These are phyloP conservation scores for Adansonia digitata DNA, from an alignment of 345 rosid genomes.

Conservation along the genomic window DNA sequence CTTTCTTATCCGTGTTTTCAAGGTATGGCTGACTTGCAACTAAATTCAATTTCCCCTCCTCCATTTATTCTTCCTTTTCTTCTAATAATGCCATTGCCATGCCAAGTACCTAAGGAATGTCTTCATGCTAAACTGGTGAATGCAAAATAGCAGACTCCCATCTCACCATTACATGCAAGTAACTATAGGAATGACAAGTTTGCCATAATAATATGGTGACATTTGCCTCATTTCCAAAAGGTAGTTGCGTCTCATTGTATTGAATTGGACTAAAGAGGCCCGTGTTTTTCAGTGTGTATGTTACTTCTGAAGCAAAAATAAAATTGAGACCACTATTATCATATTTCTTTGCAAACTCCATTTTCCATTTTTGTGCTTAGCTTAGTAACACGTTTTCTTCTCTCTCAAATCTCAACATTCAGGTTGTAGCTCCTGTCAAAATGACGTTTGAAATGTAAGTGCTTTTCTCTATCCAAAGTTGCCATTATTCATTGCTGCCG, in stretches of 20 bases:
- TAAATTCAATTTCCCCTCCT: not conserved
- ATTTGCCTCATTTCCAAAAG: not conserved
- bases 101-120: too few relatives aligned
- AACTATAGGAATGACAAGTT: not conserved
- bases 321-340: not conserved
- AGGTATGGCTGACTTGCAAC: slow-evolving; percentile 53
- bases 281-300: not conserved
- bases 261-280: not conserved
- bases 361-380: slow-evolving; percentile 1
- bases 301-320: not conserved
- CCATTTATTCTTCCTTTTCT: slow-evolving; percentile 8
- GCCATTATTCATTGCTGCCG: not conserved
- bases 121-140: not conserved
- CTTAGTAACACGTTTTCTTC: slow-evolving; percentile 7
- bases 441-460: slow-evolving; percentile 94
- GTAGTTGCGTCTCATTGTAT: not conserved
- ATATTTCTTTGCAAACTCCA: not conserved
- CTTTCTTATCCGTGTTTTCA: slow-evolving; percentile 82
- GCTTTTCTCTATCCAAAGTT: not conserved
- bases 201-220: not conserved
- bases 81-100: not conserved
- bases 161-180: not conserved
- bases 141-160: not conserved
- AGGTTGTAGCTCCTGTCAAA: slow-evolving; percentile 93
- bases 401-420: slow-evolving; percentile 17